Conservation (phyloP, 1,139 yeast species). For the Yamadazyma buinensis region DNA sequence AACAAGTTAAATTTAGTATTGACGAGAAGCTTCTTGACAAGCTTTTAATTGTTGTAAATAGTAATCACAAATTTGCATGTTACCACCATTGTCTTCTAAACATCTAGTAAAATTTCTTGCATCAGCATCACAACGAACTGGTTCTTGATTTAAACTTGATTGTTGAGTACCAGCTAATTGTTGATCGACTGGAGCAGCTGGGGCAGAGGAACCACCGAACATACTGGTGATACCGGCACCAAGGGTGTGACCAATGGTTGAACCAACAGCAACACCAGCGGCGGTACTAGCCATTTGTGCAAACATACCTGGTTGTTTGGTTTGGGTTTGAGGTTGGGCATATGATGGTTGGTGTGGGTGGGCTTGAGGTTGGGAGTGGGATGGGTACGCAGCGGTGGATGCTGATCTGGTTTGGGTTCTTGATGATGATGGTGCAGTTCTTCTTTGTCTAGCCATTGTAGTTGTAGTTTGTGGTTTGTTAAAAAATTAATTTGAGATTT, state of each 20-base stretch:
- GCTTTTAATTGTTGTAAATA: slow-evolving; percentile 96
- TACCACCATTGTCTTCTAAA: slow-evolving; percentile 87
- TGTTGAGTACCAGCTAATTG: slow-evolving; percentile 30
- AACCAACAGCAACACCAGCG: slow-evolving; percentile 99
- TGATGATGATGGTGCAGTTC: slow-evolving; percentile 52
- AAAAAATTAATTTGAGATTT: too few species aligned
- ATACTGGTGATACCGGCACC: slow-evolving; percentile 91
- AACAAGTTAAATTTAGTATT: slow-evolving; percentile 56
- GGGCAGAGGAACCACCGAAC: slow-evolving; percentile 79
- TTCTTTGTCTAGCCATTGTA: slow-evolving; percentile 60
- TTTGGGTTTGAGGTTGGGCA: slow-evolving; percentile 15
- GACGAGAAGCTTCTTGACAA: slow-evolving; percentile 90
- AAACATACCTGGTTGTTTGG: slow-evolving; percentile 73
- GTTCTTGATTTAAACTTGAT: slow-evolving; percentile 44
- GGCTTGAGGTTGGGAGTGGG: slow-evolving; percentile 10
- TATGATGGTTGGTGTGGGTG: neutral
- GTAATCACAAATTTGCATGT: slow-evolving; percentile 95
- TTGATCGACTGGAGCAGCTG: slow-evolving; percentile 30
- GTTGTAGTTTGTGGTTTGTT: neutral
- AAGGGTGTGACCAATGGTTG: slow-evolving; percentile 92
- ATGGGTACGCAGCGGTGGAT: slow-evolving; percentile 68
- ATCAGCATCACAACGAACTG: slow-evolving; percentile 77
- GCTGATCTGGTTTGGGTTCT: slow-evolving; percentile 68
- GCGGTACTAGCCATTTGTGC: slow-evolving; percentile 99
- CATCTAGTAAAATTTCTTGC: slow-evolving; percentile 96